A percentile compares a stretch with the other conserved stretches of the same genome.
These are phyloP conservation scores for Corchorus capsularis DNA, from an alignment of 345 rosid genomes.

Conservation along the genomic window DNA sequence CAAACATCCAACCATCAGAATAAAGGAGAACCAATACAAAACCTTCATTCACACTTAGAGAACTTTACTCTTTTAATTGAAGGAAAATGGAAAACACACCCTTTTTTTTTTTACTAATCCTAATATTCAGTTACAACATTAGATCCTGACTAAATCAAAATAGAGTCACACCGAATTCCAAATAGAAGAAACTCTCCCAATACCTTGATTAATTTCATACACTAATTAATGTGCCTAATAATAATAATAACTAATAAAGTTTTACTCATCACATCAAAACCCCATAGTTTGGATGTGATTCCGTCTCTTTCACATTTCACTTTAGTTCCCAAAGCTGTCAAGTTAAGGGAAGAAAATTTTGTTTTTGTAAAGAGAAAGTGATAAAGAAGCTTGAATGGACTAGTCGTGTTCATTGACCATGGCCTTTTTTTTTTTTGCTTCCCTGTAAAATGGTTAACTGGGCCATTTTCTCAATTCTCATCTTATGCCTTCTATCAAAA, in stretches of 20 bases:
- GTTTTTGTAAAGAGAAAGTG: conserved; percentile 10
- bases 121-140: no score
- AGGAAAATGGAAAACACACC: no score
- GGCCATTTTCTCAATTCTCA: background rate
- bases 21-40: no score
- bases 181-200: no score
- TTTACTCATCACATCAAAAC: background rate
- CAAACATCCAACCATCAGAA: no score
- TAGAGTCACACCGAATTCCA: no score
- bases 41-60: no score
- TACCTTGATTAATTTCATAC: background rate
- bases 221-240: background rate
- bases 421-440: background rate
- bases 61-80: no score
- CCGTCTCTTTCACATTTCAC: background rate
- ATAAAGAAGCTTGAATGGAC: background rate
- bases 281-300: background rate
- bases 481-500: background rate
- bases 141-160: no score
- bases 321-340: background rate
- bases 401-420: background rate
- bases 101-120: no score
- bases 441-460: background rate
- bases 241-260: background rate
- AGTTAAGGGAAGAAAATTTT: background rate